Evolutionary conservation across 1,284 basidiomycete species (phyloP).

Genomic region (Ganoderma sp.): DNA sequence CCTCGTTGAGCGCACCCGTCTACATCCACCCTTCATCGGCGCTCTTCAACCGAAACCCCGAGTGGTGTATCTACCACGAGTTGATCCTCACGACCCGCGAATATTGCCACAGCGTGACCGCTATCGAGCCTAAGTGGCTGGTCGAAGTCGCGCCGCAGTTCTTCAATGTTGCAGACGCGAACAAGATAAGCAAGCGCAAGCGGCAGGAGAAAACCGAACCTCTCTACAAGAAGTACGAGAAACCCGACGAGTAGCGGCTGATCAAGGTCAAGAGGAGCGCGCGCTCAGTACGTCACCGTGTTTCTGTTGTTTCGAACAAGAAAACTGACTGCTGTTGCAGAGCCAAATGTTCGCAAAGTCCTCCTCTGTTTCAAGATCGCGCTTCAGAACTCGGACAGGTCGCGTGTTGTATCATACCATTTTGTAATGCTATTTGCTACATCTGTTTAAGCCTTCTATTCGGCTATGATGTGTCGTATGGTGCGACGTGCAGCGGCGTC

Average conservation of each 20-base stretch:
- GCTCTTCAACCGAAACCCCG: constrained; percentile 91
- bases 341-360: constrained; percentile 81
- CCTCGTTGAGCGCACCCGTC: constrained; percentile 95
- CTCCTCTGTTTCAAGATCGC: constrained; percentile 2
- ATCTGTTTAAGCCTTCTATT: constrained; percentile 6
- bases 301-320: constrained; percentile 15
- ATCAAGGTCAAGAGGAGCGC: constrained; percentile 89
- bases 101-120: constrained; percentile 96
- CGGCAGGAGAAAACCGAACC: constrained; percentile 98
- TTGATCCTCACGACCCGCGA: constrained; percentile 80
- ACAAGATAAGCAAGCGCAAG: constrained; percentile 98
- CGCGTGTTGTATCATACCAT: constrained; percentile 26
- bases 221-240: constrained; percentile 87
- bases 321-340: constrained; percentile 45
- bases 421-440: constrained; percentile 29
- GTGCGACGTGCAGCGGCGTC: constrained; percentile 6
- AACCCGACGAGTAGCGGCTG: constrained; percentile 89
- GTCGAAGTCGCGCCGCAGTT: constrained; percentile 98
- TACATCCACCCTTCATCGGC: constrained; percentile 98
- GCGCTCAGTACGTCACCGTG: constrained; percentile 65
- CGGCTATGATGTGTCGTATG: constrained; percentile 9
- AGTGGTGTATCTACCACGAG: constrained; percentile 82
- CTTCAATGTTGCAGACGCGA: constrained; percentile 95
- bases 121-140: constrained; percentile 98
- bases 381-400: constrained; percentile 16